Conservation (phyloP, 176 grass and related monocot genomes). For the Neostapfia colusana region DNA sequence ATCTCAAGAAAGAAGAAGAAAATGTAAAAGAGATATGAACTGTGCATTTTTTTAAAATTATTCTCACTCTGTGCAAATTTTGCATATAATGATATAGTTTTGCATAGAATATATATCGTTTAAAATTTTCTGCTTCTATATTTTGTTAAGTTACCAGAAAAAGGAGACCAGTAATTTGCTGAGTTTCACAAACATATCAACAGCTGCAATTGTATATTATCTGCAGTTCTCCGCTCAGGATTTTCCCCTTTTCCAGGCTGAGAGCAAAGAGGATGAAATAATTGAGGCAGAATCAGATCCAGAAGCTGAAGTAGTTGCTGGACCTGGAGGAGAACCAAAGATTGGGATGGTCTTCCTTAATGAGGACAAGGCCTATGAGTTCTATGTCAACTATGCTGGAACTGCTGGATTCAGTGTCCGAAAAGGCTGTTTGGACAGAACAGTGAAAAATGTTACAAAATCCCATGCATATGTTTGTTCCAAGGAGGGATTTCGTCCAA, state of each 20-base stretch:
- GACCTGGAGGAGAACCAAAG: constrained; percentile 65
- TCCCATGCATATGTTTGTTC: constrained; percentile 73
- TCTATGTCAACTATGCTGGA: constrained; percentile 67
- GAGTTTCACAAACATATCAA: constrained; percentile 20
- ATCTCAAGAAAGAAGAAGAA: constrained; percentile 45
- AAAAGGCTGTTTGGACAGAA: constrained; percentile 85
- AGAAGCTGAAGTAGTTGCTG: constrained; percentile 48
- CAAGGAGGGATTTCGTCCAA: constrained; percentile 73
- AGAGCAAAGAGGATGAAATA: constrained; percentile 59
- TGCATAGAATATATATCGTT: not conserved
- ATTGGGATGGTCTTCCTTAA: constrained; percentile 75
- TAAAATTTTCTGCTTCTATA: not conserved
- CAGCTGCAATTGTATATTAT: not conserved
- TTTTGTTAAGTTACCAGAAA: constrained; percentile 21
- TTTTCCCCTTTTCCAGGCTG: constrained; percentile 42
- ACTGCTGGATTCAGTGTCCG: constrained; percentile 68
- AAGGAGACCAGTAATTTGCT: not conserved
- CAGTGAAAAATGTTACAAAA: constrained; percentile 57
- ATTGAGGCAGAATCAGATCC: constrained; percentile 60
- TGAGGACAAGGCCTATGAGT: constrained; percentile 83
- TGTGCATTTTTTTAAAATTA: not conserved
- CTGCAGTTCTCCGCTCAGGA: not conserved
- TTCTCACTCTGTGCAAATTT: not conserved
- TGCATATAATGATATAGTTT: not conserved
- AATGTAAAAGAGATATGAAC: constrained; percentile 37